These are phyloP conservation scores for Metschnikowia similis DNA, from an alignment of 805 yeast genomes.

Conservation along the genomic window DNA sequence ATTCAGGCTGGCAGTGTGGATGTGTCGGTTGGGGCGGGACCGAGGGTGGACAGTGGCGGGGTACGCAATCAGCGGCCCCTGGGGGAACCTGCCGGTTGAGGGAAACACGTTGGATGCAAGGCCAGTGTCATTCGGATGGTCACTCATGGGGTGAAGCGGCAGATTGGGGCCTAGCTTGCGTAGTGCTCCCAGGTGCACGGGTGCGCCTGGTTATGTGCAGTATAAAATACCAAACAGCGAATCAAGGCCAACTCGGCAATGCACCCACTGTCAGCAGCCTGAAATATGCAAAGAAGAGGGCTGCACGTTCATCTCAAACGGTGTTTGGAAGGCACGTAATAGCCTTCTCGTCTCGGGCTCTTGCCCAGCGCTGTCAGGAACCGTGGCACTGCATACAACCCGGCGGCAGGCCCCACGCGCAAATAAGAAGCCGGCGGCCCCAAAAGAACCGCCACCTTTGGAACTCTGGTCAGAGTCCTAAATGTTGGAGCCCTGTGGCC, in stretches of 20 bases:
- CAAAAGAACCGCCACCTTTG: no score
- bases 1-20: slow-evolving; percentile 10
- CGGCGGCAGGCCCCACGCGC: no score
- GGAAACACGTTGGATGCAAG: slow-evolving; percentile 2
- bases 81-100: slow-evolving; percentile 7
- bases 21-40: neutral
- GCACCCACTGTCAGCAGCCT: neutral
- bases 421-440: no score
- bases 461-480: neutral
- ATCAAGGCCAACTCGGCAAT: neutral
- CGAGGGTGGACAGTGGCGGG: neutral
- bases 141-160: neutral
- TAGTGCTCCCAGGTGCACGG: slow-evolving; percentile 2
- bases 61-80: neutral
- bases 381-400: no score
- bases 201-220: neutral
- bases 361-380: no score
- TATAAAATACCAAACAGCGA: neutral
- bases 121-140: neutral
- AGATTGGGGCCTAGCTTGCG: neutral
- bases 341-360: no score
- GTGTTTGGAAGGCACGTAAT: no score
- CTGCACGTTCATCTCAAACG: neutral
- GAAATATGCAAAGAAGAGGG: neutral
- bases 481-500: neutral